phyloP scores from a whole-genome alignment of 2,329 filamentous ascomycete genomes.

The Phialemoniopsis sp. region DNA sequence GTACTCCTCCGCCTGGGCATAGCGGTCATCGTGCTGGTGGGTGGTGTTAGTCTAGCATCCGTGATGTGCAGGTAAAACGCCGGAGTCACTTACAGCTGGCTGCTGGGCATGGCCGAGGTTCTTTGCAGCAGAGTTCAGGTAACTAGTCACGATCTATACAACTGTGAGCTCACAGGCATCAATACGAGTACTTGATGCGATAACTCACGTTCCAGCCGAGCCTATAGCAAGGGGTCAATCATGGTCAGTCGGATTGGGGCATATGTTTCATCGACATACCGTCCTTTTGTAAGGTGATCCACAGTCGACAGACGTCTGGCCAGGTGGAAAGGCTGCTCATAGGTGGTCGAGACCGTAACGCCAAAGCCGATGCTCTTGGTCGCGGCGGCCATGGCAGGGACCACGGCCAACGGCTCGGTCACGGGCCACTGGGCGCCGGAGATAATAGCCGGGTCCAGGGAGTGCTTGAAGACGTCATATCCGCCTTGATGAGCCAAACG shows the following conservation, averaged over 20 bases:
- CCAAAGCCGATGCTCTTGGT: slow-evolving; percentile 66
- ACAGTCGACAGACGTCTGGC: slow-evolving; percentile 62
- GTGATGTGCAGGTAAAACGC: not conserved
- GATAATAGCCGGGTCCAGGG: slow-evolving; percentile 50
- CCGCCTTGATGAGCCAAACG: slow-evolving; percentile 33
- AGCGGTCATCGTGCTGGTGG: slow-evolving; percentile 58
- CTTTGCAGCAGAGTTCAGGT: slow-evolving; percentile 61
- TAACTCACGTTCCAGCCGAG: slow-evolving; percentile 39
- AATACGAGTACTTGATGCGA: slow-evolving; percentile 21
- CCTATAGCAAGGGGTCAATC: slow-evolving; percentile 13
- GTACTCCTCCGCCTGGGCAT: slow-evolving; percentile 59
- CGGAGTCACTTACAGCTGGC: slow-evolving; percentile 40
- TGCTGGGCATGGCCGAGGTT: slow-evolving; percentile 58
- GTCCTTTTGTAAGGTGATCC: slow-evolving; percentile 63
- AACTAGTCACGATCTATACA: slow-evolving; percentile 57
- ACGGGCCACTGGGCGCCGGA: slow-evolving; percentile 67
- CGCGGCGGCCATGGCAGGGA: slow-evolving; percentile 64
- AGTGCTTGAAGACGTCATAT: slow-evolving; percentile 67
- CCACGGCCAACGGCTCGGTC: slow-evolving; percentile 61
- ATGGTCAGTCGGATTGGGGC: not conserved
- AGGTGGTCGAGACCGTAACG: slow-evolving; percentile 64
- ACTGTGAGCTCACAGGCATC: not conserved
- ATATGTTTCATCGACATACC: slow-evolving; percentile 20
- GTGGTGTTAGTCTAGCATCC: slow-evolving; percentile 25
- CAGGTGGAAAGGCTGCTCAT: slow-evolving; percentile 65